Percentiles rank a stretch among this genome's conserved stretches.
These are phyloP conservation scores for Ophiostoma sp. DNA, from an alignment of 2,329 filamentous ascomycete genomes.

Conservation along the genomic window DNA sequence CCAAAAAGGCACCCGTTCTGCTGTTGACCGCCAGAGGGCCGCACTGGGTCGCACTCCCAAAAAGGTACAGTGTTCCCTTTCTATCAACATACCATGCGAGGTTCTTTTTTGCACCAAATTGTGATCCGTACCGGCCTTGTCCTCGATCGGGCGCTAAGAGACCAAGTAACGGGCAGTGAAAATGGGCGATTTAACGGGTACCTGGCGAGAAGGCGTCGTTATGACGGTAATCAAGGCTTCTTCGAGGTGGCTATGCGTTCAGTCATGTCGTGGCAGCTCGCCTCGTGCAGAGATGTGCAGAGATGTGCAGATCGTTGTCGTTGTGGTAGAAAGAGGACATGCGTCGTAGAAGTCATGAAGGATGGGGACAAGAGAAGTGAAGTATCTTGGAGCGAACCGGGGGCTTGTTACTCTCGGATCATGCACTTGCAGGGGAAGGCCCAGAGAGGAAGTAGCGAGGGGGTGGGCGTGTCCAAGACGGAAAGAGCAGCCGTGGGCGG, in stretches of 20 bases:
- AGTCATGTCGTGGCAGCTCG: not conserved
- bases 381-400: not conserved
- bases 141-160: not conserved
- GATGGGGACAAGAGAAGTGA: not conserved
- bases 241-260: not conserved
- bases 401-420: not conserved
- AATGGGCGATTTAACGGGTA: not conserved
- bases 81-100: not conserved
- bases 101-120: not conserved
- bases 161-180: not conserved
- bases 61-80: not conserved
- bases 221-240: not conserved
- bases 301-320: not conserved
- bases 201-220: not conserved
- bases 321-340: not conserved
- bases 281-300: not conserved
- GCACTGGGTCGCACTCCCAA: conserved; percentile 1
- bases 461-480: not conserved
- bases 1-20: not conserved
- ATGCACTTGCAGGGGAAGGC: not conserved
- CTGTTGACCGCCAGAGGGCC: conserved; percentile 10
- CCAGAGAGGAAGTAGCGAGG: not conserved
- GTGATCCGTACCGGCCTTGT: not conserved
- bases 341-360: not conserved
- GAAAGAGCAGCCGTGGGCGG: not conserved